Evolutionary conservation across 495 filamentous ascomycete species (phyloP), one percentile per base, ranked within the genome.

Genomic region (Xylaria curta): DNA sequence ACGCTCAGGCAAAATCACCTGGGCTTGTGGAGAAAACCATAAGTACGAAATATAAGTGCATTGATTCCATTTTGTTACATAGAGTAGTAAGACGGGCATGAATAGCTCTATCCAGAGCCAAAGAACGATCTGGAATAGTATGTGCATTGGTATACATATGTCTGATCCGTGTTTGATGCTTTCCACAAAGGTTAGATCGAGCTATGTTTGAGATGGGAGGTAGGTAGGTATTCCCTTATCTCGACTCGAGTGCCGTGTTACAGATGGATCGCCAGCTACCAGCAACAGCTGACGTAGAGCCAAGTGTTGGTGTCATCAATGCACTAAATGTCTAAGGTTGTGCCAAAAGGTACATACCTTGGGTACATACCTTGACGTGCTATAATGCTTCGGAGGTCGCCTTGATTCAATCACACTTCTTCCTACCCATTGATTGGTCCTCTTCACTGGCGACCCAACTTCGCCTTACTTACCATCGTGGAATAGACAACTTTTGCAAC

Each of bases 151-250:
- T 28, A 54, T 54, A 54, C 51, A 31, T 31, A 31, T 31, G 26
- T 53, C 49, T 26, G 13, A 24, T 10, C 51, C 51, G 51, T 28
- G 24, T 54, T 24, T 54, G 15, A 28, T 54, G 51, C 21, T 54
- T 49, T 26, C 51, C 51, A 10, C 24, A 28, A 54, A 21, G 28
- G 10, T 31, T 31, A 31, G 28, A 31, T 31, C 28, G 28, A 9
- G 40, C 33, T 64, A 31, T 2, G 40, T 64, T 51, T 51, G 44
- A 38, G 44, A 54, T n/a, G n/a, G n/a, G n/a, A n/a, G n/a, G n/a
- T n/a, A n/a, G n/a, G n/a, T n/a, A n/a, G n/a, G n/a, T 54, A 54
- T 54, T 51, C 33, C 64, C 46, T 68, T 58, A 51, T 54, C 65
- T 68, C 44, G 31, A 47, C 47, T 36, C 47, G 21, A 13, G 47